Conservation (phyloP, 148 eudicot species). For the Cornus florida region DNA sequence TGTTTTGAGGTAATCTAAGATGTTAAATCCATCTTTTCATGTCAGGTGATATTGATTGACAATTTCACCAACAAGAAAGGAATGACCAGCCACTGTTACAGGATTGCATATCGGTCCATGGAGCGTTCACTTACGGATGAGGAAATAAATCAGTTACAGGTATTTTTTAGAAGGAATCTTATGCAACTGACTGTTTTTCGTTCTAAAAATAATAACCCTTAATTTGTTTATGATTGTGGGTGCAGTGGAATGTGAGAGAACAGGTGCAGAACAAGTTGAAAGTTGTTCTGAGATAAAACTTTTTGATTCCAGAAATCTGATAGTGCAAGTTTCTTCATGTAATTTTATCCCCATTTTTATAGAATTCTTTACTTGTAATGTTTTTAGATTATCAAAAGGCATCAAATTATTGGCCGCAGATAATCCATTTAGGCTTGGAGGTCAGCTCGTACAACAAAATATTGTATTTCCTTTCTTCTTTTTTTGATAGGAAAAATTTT, state of each 20-base stretch:
- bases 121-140: constrained; percentile 95
- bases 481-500: too few relatives aligned
- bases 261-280: constrained; percentile 70
- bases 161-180: constrained; percentile 16
- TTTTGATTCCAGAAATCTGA: not conserved
- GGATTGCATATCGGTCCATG: constrained; percentile 93
- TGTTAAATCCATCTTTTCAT: constrained; percentile 4
- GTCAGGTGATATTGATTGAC: constrained; percentile 76
- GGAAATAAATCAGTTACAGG: constrained; percentile 92
- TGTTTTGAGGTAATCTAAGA: not conserved
- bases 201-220: not conserved
- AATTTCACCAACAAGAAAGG: constrained; percentile 90
- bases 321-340: not conserved
- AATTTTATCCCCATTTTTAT: not conserved
- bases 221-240: constrained; percentile 5
- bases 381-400: too few relatives aligned
- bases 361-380: too few relatives aligned
- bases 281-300: constrained; percentile 74
- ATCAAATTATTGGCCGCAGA: too few relatives aligned
- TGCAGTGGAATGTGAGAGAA: constrained; percentile 90
- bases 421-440: too few relatives aligned
- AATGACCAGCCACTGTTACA: constrained; percentile 95
- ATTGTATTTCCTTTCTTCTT: too few relatives aligned
- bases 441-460: too few relatives aligned
- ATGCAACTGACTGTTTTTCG: not conserved